A percentile compares a stretch with the other conserved stretches of the same genome.
Evolutionary conservation across 1,284 basidiomycete species (phyloP).

Genomic region (Somion occarium): DNA sequence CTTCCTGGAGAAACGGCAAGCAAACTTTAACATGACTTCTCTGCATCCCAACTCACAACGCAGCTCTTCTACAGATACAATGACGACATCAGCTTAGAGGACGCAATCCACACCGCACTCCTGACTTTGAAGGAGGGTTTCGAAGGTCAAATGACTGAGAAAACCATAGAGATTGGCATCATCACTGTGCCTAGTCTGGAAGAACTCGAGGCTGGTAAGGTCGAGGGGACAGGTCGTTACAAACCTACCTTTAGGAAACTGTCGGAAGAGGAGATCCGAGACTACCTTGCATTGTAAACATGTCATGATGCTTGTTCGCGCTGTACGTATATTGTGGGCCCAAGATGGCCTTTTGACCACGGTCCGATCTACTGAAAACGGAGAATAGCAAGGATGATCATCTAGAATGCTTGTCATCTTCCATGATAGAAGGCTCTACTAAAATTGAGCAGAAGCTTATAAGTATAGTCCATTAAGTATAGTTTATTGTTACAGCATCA

Average conservation of each 20-base stretch:
- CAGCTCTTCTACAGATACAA: conserved; percentile 71
- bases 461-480: no score
- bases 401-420: no score
- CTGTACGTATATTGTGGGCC: background rate
- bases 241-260: conserved; percentile 91
- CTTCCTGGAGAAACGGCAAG: conserved; percentile 94
- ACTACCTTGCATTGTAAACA: conserved; percentile 79
- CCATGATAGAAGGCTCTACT: no score
- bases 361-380: no score
- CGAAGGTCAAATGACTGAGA: conserved; percentile 99
- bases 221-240: conserved; percentile 69
- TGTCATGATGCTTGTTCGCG: background rate
- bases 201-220: conserved; percentile 71
- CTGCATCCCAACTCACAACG: conserved; percentile 4
- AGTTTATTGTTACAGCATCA: no score
- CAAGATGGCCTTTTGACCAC: conserved; percentile 10
- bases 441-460: no score
- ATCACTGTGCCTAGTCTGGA: conserved; percentile 81
- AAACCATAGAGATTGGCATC: conserved; percentile 98
- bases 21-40: conserved; percentile 10
- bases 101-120: conserved; percentile 99
- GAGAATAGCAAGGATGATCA: no score
- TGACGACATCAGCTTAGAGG: conserved; percentile 98
- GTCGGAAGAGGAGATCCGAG: conserved; percentile 90
- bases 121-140: conserved; percentile 98